Percentiles rank a stretch among this genome's conserved stretches.
Evolutionary conservation across 164 flowering plant genomes (phyloP).

Genomic region (Aristolochia fimbriata): DNA sequence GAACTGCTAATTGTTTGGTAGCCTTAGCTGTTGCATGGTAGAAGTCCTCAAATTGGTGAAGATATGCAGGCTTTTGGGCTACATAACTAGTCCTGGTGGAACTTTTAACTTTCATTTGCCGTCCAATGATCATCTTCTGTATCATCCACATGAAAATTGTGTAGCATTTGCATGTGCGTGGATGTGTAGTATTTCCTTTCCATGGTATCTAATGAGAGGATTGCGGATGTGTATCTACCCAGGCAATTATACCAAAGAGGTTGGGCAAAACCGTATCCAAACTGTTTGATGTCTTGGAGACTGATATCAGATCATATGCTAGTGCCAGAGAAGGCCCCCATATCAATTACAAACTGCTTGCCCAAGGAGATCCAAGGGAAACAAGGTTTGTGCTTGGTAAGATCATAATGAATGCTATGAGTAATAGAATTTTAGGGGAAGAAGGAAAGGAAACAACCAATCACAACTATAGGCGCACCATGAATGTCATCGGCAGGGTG

Average conservation of each 20-base stretch:
- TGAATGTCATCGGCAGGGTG: neutral
- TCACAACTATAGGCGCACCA: neutral
- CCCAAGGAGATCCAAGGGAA: conserved; percentile 37
- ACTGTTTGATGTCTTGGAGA: conserved; percentile 34
- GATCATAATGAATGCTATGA: conserved; percentile 63
- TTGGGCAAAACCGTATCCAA: conserved; percentile 17
- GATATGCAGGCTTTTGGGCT: no score
- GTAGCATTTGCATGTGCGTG: neutral
- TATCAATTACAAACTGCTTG: conserved; percentile 41
- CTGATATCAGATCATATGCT: conserved; percentile 18
- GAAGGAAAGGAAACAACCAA: neutral
- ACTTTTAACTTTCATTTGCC: no score
- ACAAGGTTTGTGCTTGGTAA: conserved; percentile 65
- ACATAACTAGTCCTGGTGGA: no score
- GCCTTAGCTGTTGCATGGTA: no score
- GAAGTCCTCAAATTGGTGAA: no score
- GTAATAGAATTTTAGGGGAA: conserved; percentile 12
- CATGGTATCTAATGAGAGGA: neutral
- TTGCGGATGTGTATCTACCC: conserved; percentile 7
- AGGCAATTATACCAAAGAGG: conserved; percentile 55
- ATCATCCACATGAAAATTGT: neutral
- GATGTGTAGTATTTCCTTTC: neutral
- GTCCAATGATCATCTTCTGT: no score
- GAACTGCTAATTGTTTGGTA: no score
- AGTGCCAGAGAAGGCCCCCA: conserved; percentile 16